Conservation (phyloP, 345 rosid species). For the Citrus sinensis region DVS_A1.0 CM039169.1:29712501-29713000, state of each 20-base stretch:
- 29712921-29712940: background rate
- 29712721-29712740: background rate
- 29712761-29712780: background rate
- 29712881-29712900: too few relatives aligned
- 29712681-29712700: background rate
- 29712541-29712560: background rate
- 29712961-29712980: background rate
- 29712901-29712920: background rate
- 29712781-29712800: background rate
- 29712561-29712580: constrained; percentile 90
- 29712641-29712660: constrained; percentile 73
- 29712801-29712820: background rate
- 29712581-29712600: constrained; percentile 66
- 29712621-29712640: constrained; percentile 96
- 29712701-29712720: background rate
- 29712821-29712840: background rate
- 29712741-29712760: background rate
- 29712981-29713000: background rate
- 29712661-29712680: background rate
- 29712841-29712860: background rate
- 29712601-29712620: constrained; percentile 91
- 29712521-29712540: background rate
- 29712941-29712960: background rate
- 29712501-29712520: background rate
- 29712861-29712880: background rate